Evolutionary conservation across 2,329 filamentous ascomycete genomes (phyloP), one percentile per base, ranked within the genome.

Genomic region (Cytospora paraplurivora): DNA sequence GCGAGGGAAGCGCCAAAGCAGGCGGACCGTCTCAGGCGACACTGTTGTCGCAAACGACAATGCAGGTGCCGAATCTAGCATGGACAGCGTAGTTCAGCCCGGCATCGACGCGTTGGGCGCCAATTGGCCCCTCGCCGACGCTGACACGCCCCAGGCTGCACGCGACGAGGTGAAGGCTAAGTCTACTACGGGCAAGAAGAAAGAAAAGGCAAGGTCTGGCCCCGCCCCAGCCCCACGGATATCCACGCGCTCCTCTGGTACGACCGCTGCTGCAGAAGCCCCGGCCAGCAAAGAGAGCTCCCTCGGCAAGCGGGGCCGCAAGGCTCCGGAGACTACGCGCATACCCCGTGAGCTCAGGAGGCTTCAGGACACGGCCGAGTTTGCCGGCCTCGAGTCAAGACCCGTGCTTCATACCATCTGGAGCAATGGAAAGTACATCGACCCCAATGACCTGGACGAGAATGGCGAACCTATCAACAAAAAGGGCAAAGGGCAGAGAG

Each of bases 351-450:
- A 90, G 70, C 73, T 88, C 34, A 76, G 78, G 73, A 79, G 83
- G 66, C 73, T 92, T 59, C 80, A 83, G 75, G 82, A 90, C 74
- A 84, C 87, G 65, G 84, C 86, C 63, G 86, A 89, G 69, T 89
- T 81, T 66, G 77, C 82, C 0, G 80, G 82, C 54, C 82, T 88
- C 27, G 86, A 88, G 60, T 81, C 81, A 15, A 77, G 81, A 59
- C 85, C 85, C 6, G 81, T 88, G 4, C 51, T 83, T 8, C 79
- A 84, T 67, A 87, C 84, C 1, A 79, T 86, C 33, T 89, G 86
- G 86, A 84, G 83, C 69, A 88, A 88, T 67, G 86, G 86, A 62
- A 88, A 88, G 71, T 83, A 81, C 62, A 76, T 88, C 49, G 77
- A 81, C 47, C 78, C 78, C 4, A 68, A 71, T 1, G 74, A 75